Conservation (phyloP, 202 grass and related monocot species). For the Bolboschoenoplectus hybrid region DNA sequence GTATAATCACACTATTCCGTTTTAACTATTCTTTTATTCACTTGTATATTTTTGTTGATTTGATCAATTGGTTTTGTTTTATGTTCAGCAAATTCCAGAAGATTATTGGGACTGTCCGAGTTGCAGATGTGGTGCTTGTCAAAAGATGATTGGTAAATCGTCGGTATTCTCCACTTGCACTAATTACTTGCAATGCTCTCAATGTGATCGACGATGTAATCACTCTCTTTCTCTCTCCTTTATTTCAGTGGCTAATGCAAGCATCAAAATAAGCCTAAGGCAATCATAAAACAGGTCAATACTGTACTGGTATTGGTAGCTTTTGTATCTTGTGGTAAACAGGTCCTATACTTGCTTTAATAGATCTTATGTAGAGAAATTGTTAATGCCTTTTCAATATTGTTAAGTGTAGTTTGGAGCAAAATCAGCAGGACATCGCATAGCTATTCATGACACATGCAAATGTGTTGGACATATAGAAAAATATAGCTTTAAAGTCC, state of each 20-base stretch:
- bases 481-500: not conserved
- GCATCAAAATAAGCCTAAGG: not conserved
- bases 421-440: not conserved
- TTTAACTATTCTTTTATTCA: conserved; percentile 37
- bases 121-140: conserved; percentile 68
- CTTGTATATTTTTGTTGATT: conserved; percentile 31
- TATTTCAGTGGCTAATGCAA: not conserved
- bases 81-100: conserved; percentile 81
- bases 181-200: conserved; percentile 64
- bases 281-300: not conserved
- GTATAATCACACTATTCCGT: not conserved
- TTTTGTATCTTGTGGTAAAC: not conserved
- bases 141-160: conserved; percentile 51
- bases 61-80: conserved; percentile 36
- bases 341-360: not conserved
- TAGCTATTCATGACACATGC: not conserved
- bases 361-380: not conserved
- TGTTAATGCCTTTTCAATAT: not conserved
- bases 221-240: conserved; percentile 2
- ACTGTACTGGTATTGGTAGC: not conserved
- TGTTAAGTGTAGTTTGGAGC: not conserved
- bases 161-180: conserved; percentile 45
- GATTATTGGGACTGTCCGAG: conserved; percentile 82
- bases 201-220: conserved; percentile 83
- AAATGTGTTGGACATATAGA: not conserved